Base-by-base conservation (phyloP, 805 yeast genomes). In the Wickerhamomyces bisporus region DNA sequence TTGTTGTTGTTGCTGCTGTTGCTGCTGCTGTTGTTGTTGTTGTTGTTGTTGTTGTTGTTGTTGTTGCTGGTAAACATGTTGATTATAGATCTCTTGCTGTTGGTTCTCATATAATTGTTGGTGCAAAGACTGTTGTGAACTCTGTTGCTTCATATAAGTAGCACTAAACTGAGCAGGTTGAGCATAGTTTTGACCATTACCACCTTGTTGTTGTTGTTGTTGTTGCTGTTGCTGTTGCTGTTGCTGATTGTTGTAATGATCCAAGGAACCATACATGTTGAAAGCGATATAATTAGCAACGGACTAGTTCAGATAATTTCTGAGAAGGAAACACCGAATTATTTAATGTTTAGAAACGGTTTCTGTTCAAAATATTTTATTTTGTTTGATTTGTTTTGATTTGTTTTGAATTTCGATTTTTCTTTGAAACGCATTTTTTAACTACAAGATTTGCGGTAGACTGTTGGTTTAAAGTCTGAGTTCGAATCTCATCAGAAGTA, bases 121-220 rank as follows among this genome's bases (percentile, higher is more conserved):
- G 40, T 61, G 68, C 16, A 65, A 44, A 1, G 70, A 65, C 30
- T 57, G 67, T 14, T 62, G 66, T 1, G 70, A 65, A 15, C 57
- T 60, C 41, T 64, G 69, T 31, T 61, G 67, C 35, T 55, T 56
- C 59, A 61, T 53, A 38, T 64, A 64, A 34, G 57, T 61, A 6
- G 55, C 41, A 34, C 65, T 59, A 38, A 64, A 65, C 34, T 52
- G 59, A 2, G 62, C 60, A 5, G 55, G 66, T 24, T 66, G 69
- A 28, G 48, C 47, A 11, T 55, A 45, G 16, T 57, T 50, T 20
- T 52, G 50, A 11, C 48, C 52, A 17, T 36, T 45, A 28, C 34
- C 43, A 23, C 38, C 28, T 24, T 36, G 38, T 18, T 39, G 42
- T 14, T 39, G 45, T 26, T 39, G 41, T 26, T 43, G 45, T 29